Evolutionary conservation across 768 basidiomycete species (phyloP), one percentile per base, ranked within the genome.

Genomic region (Boletus vermiculosoides): DNA sequence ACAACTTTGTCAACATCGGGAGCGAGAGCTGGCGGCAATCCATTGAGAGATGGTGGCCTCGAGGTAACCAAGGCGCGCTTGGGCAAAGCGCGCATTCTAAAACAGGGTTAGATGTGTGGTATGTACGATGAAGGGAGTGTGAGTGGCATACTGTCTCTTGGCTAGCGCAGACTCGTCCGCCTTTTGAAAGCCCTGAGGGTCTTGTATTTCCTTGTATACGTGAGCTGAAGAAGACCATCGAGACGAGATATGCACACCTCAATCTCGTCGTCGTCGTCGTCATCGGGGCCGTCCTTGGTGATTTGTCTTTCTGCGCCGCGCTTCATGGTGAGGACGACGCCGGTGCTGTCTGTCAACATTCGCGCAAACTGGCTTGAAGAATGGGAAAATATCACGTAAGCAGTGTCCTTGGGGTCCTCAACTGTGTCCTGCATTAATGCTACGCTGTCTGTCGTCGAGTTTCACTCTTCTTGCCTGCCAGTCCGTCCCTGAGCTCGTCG

Each of bases 301-400:
- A 92, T 66, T 63, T 92, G 87, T 58, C 73, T 81, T 50, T 91
- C 90, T 68, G 90, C 90, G 54, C 78, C 80, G 69, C 90, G 82
- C 73, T 92, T 92, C 87, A 90, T 86, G 63, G 47, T 68, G 57
- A 55, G 42, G 50, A 48, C 42, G 50, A 54, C 20, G 7, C 9
- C 28, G 16, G 18, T 12, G 25, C n/a, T 22, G 18, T 5, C 12
- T 1, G 39, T 25, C 45, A 58, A 48, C 50, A 37, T 31, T 4
- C n/a, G 49, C 18, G 47, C 33, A 49, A 52, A 42, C 22, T n/a
- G 30, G 28, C 33, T 31, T 22, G 47, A 47, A n/a, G 13, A 47
- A 59, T 53, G 61, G 44, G 53, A 63, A 65, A 59, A 41, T 47
- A 63, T 66, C 51, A 67, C 15, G 54, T 64, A 63, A 73, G 54